Percentiles rank a stretch among this genome's conserved stretches.
Evolutionary conservation across 768 basidiomycete genomes (phyloP).

Genomic region (Amanita thiersii): DNA sequence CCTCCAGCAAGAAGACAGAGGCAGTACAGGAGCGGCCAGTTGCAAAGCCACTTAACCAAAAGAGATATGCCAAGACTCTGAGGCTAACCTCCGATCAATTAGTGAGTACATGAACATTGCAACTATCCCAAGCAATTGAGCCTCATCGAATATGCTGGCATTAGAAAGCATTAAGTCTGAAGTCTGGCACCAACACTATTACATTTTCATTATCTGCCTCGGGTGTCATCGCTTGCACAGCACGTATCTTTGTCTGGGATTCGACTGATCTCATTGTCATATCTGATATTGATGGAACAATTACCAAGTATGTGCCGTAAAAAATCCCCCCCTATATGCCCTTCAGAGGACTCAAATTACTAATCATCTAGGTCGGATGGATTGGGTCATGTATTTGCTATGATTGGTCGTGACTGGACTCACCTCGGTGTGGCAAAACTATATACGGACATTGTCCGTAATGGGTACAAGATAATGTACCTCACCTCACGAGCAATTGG

Average conservation of each 20-base stretch:
- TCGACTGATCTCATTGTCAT: slow-evolving; percentile 85
- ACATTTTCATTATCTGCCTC: slow-evolving; percentile 89
- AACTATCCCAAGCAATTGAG: background rate
- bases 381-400: slow-evolving; percentile 91
- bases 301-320: slow-evolving; percentile 71
- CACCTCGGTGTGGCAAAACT: slow-evolving; percentile 95
- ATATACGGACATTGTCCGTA: slow-evolving; percentile 90
- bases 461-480: slow-evolving; percentile 98
- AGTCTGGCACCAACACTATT: slow-evolving; percentile 82
- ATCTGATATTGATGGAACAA: slow-evolving; percentile 98
- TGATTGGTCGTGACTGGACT: slow-evolving; percentile 98
- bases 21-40: background rate
- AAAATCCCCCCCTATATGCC: background rate
- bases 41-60: slow-evolving; percentile 9
- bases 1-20: too few relatives aligned
- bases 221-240: slow-evolving; percentile 77
- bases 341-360: slow-evolving; percentile 1
- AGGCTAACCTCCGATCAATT: slow-evolving; percentile 92
- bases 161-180: slow-evolving; percentile 80
- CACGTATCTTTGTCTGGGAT: slow-evolving; percentile 95
- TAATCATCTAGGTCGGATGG: slow-evolving; percentile 71
- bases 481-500: slow-evolving; percentile 96
- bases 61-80: slow-evolving; percentile 85
- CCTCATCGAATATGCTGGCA: background rate
- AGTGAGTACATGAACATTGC: background rate